phyloP scores from a whole-genome alignment of 2,329 filamentous ascomycete species.

The Penicillium sp. region DNA sequence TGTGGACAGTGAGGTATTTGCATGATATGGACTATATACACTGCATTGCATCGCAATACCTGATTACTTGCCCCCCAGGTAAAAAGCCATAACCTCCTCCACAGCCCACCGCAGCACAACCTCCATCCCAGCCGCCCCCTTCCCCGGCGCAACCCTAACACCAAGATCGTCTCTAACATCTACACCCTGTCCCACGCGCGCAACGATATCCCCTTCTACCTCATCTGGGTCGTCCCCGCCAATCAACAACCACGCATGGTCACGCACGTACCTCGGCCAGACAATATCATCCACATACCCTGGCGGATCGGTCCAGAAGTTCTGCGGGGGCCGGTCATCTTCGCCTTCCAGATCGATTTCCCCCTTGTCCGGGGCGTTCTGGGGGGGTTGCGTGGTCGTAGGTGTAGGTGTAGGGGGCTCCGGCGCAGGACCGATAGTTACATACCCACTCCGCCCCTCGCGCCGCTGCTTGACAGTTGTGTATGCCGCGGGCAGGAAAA shows the following conservation, averaged over 20 bases:
- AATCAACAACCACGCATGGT: constrained; percentile 80
- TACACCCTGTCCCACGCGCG: constrained; percentile 21
- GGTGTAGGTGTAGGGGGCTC: constrained; percentile 19
- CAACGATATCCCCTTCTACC: constrained; percentile 46
- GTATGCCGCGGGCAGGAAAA: constrained; percentile 75
- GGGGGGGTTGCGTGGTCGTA: not conserved
- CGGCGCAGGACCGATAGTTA: constrained; percentile 47
- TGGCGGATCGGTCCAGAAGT: constrained; percentile 93
- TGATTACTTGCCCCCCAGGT: constrained; percentile 2
- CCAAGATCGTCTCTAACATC: constrained; percentile 35
- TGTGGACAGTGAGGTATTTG: not conserved
- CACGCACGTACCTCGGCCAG: constrained; percentile 88
- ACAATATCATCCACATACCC: constrained; percentile 93
- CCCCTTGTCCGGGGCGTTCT: not conserved
- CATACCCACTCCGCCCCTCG: constrained; percentile 49
- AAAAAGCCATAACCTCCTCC: constrained; percentile 55
- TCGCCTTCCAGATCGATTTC: constrained; percentile 33
- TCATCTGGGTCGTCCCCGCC: constrained; percentile 48
- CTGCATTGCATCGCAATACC: too few species aligned
- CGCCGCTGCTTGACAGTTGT: constrained; percentile 45
- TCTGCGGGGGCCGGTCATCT: constrained; percentile 55
- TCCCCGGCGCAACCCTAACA: constrained; percentile 51
- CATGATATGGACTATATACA: not conserved
- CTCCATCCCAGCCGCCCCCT: constrained; percentile 61
- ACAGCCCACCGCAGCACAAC: constrained; percentile 70